Base-by-base conservation (phyloP, 2,329 filamentous ascomycete genomes). In the Daldinia eschscholtzii region DNA sequence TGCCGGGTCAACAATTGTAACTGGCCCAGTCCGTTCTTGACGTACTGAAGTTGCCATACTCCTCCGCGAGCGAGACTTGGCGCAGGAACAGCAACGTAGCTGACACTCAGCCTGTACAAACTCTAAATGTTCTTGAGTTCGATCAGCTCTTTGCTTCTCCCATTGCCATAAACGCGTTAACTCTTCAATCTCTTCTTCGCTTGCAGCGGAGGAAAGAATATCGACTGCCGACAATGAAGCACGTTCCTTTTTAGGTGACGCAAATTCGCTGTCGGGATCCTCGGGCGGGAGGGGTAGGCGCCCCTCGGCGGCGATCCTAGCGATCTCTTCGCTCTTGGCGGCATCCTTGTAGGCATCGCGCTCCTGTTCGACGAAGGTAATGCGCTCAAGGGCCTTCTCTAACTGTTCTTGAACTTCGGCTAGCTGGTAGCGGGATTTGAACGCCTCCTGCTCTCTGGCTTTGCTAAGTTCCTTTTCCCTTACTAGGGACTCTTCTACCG, bases 71-170 rank as follows among this genome's bases (percentile, higher is more conserved):
- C 65, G 71, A 13, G 72, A 63, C 71, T 82, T 86, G 67, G 82
- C 86, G 76, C 89, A 91, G 1, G 86, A 82, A 81, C 91, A 93
- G 79, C 87, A 89, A 53, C 86, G 85, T 71, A 94, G 86, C 57
- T 88, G 85, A 77, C 91, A 93, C 78, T 95, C 92, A 61, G 91
- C 86, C 76, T 92, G 88, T 77, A 94, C 83, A 79, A 93, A 94
- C 35, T 94, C 91, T 55, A 93, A 84, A 75, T 92, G 88, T 67
- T 93, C 92, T 70, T 91, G 84, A 0, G 92, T 91, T 6, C 91
- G 87, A 69, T 91, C 86, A 9, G 91, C 90, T 61, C 90, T 84
- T 76, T 88, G 86, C 81, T 87, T 76, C 74, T 88, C 87, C 85
- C 87, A 89, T 64, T 85, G 81, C 75, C 86, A 82, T 61, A 87